Evolutionary conservation across 495 filamentous ascomycete species (phyloP), one percentile per base, ranked within the genome.

Genomic region (Aspergillus saccharolyticus): DNA sequence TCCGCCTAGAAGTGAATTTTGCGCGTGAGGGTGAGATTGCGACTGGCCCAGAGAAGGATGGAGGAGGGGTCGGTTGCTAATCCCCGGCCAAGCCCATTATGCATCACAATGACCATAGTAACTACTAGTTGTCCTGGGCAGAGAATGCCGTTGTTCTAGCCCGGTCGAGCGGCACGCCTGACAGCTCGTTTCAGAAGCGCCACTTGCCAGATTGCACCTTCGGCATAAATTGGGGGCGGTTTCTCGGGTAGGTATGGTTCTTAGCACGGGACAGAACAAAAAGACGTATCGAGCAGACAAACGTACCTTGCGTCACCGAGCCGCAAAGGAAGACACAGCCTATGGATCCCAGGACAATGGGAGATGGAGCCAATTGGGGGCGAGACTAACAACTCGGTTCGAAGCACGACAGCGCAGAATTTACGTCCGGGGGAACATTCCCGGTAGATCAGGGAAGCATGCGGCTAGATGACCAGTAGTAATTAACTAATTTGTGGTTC

Each of bases 361-460:
- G 22, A 44, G 53, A 59, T 33, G 60, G 51, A 47, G 48, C 42
- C 44, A 58, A 44, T 39, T 48, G 55, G 55, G 46, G 44, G 42
- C 28, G 39, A 51, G 33, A 49, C 56, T 59, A 63, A 50, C 22
- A 9, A 57, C 10, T 30, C 4, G 15, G 28, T 47, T 44, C 52
- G 49, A 55, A 59, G 45, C 42, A 24, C 39, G 44, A 42, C 24
- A 43, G 55, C 33, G 14, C 57, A 52, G 49, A 43, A 56, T 48
- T 59, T 39, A 55, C 52, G 43, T 60, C 57, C 55, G 64, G n/a
- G n/a, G 61, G 62, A 63, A 3, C 50, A 42, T 14, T 49, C 44
- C 64, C 62, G 62, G 65, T 53, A 67, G 65, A 67, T 67, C 65
- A 63, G 58, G 33, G 51, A 21, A 57, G 61, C 47, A 52, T 59